Percentiles rank a stretch among this genome's conserved stretches.
Conservation (phyloP, 1,284 basidiomycete species). For the Coriolopsis trogii region DNA sequence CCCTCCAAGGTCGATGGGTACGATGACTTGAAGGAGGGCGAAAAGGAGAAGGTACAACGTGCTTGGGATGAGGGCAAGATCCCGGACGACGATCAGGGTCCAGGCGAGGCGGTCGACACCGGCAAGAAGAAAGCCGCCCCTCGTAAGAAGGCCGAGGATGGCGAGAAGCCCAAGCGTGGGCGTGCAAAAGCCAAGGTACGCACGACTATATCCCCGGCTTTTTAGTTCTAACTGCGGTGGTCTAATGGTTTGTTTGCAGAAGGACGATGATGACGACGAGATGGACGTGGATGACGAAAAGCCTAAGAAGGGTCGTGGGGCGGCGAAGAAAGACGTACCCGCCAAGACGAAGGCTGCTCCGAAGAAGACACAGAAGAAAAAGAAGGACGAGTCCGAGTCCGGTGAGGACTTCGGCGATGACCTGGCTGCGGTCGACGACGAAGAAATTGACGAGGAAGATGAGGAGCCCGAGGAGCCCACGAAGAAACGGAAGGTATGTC, state of each 20-base stretch:
- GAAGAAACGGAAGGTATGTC: slow-evolving; percentile 41
- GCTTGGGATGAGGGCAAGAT: slow-evolving; percentile 78
- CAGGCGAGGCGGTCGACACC: slow-evolving; percentile 31
- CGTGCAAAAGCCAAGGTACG: slow-evolving; percentile 40
- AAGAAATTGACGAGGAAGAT: slow-evolving; percentile 36
- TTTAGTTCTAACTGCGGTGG: not conserved
- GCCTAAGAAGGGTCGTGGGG: slow-evolving; percentile 38
- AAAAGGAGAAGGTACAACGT: slow-evolving; percentile 65
- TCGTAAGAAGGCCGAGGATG: slow-evolving; percentile 37
- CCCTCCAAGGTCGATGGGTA: slow-evolving; percentile 71
- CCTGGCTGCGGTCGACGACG: slow-evolving; percentile 36
- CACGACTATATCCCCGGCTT: not conserved
- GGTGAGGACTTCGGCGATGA: slow-evolving; percentile 41
- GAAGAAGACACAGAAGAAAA: slow-evolving; percentile 41
- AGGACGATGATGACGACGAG: slow-evolving; percentile 30
- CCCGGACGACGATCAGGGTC: slow-evolving; percentile 68
- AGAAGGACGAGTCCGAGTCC: slow-evolving; percentile 33
- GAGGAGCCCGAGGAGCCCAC: slow-evolving; percentile 30
- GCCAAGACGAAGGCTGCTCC: slow-evolving; percentile 36
- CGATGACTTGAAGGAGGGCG: slow-evolving; percentile 61
- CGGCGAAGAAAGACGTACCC: slow-evolving; percentile 31
- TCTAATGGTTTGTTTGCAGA: slow-evolving; percentile 6
- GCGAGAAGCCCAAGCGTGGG: slow-evolving; percentile 40
- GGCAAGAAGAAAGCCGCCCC: slow-evolving; percentile 34
- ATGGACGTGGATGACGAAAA: slow-evolving; percentile 41